Evolutionary conservation across 345 rosid species (phyloP).

Genomic region (Salix dunnii): DNA sequence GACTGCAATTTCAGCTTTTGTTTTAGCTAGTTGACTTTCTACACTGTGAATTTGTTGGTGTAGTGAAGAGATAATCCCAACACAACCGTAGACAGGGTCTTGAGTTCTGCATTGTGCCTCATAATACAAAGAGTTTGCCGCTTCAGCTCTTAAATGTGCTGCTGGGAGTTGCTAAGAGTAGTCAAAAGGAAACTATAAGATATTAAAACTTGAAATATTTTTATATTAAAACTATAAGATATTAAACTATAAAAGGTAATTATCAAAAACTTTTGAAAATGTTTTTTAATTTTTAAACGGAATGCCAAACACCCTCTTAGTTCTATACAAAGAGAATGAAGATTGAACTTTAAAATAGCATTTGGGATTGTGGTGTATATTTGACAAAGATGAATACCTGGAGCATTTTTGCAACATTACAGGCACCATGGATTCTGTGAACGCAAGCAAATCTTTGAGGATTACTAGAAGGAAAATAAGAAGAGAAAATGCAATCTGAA

Average conservation of each 20-base stretch:
- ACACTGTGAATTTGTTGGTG: slow-evolving; percentile 44
- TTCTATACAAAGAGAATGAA: too few species aligned
- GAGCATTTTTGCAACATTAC: slow-evolving; percentile 66
- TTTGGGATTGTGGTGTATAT: too few species aligned
- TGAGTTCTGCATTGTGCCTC: slow-evolving; percentile 55
- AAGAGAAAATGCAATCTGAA: slow-evolving; percentile 62
- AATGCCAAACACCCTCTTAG: too few species aligned
- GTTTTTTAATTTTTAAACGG: too few species aligned
- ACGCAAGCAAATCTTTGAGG: slow-evolving; percentile 54
- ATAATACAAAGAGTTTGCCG: slow-evolving; percentile 48
- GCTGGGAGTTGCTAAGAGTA: slow-evolving; percentile 43
- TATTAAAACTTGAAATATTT: neutral
- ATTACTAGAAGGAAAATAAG: slow-evolving; percentile 51
- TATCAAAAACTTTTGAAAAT: too few species aligned
- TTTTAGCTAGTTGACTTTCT: slow-evolving; percentile 41
- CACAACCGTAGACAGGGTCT: slow-evolving; percentile 66
- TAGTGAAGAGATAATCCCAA: slow-evolving; percentile 36
- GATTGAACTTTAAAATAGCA: too few species aligned
- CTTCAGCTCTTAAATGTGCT: slow-evolving; percentile 33
- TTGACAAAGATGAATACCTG: slow-evolving; percentile 34
- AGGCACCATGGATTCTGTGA: slow-evolving; percentile 74
- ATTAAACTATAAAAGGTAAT: too few species aligned
- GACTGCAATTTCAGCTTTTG: slow-evolving; percentile 44
- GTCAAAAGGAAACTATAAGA: neutral
- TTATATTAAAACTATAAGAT: too few species aligned